Evolutionary conservation across 2,329 filamentous ascomycete genomes (phyloP).

Genomic region (Coniochaeta ligniaria): DNA sequence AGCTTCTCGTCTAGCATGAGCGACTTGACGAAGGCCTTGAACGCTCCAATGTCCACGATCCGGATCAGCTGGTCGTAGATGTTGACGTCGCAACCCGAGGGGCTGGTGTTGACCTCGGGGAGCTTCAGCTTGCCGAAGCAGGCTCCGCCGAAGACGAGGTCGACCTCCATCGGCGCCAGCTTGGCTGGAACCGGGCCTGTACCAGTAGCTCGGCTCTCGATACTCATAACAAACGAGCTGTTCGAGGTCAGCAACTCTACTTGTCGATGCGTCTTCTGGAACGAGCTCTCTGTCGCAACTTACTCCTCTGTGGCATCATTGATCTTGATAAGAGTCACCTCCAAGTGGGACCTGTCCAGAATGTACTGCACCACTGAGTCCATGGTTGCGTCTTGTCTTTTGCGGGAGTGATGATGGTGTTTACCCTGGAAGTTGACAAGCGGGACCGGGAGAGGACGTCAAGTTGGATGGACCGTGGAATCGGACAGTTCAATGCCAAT

Average conservation of each 20-base stretch:
- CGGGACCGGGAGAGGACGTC: too few species aligned
- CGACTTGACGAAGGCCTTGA: constrained; percentile 21
- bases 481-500: too few species aligned
- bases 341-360: constrained; percentile 17
- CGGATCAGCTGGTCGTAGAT: constrained; percentile 18
- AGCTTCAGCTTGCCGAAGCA: constrained; percentile 22
- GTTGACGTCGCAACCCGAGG: constrained; percentile 18
- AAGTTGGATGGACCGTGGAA: too few species aligned
- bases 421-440: not conserved
- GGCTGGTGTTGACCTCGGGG: constrained; percentile 19
- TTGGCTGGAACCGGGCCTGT: constrained; percentile 22
- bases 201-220: constrained; percentile 21
- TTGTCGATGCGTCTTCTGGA: not conserved
- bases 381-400: constrained; percentile 8
- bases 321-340: constrained; percentile 22
- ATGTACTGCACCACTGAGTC: constrained; percentile 21
- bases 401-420: not conserved
- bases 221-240: constrained; percentile 21
- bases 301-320: constrained; percentile 21
- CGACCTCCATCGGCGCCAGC: constrained; percentile 19
- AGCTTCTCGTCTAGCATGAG: constrained; percentile 20
- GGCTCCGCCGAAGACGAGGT: constrained; percentile 20
- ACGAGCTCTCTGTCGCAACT: constrained; percentile 3
- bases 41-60: constrained; percentile 20
- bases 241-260: not conserved